Evolutionary conservation across 2,329 filamentous ascomycete species (phyloP).

Genomic region (Curvularia spicifera): DNA sequence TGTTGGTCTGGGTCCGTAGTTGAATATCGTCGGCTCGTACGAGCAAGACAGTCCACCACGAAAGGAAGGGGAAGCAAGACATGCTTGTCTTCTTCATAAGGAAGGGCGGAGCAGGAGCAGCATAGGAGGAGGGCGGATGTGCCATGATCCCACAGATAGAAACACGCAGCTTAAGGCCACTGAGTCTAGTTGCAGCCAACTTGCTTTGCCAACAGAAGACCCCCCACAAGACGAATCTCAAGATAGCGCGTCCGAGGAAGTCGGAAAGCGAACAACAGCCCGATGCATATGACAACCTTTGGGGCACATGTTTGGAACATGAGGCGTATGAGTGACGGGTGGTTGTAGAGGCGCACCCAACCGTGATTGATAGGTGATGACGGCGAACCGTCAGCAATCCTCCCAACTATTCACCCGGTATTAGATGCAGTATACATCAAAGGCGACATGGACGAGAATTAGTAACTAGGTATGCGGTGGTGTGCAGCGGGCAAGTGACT

Average conservation of each 20-base stretch:
- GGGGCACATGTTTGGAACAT: neutral
- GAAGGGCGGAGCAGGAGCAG: neutral
- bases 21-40: constrained; percentile 3
- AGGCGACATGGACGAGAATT: constrained; percentile 1
- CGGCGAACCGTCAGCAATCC: neutral
- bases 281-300: neutral
- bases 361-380: constrained; percentile 4
- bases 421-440: constrained; percentile 10
- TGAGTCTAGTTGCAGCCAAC: constrained; percentile 5
- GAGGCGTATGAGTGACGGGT: neutral
- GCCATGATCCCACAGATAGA: constrained; percentile 4
- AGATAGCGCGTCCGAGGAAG: constrained; percentile 4
- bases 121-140: constrained; percentile 4
- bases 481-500: constrained; percentile 3
- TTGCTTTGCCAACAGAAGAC: constrained; percentile 3
- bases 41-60: constrained; percentile 4
- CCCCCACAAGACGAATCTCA: constrained; percentile 8
- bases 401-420: constrained; percentile 3
- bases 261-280: constrained; percentile 2
- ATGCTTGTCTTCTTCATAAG: constrained; percentile 1
- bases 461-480: constrained; percentile 5
- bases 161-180: constrained; percentile 12
- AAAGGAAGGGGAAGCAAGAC: neutral
- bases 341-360: neutral
- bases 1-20: constrained; percentile 1